Conservation (phyloP, 2,329 filamentous ascomycete genomes). For the Gremmenia infestans region DNA sequence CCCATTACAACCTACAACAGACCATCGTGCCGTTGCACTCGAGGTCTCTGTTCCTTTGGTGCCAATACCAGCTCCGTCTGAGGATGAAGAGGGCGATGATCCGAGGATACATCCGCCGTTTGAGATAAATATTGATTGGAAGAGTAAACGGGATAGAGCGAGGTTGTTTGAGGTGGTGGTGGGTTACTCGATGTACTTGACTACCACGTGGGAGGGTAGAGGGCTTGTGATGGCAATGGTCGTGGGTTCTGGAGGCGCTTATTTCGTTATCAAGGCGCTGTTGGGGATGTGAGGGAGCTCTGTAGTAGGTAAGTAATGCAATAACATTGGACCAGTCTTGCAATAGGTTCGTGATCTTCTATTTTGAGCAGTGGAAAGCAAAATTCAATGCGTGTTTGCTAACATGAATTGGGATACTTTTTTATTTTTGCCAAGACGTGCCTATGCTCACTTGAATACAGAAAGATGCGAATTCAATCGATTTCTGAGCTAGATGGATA, state of each 20-base stretch:
- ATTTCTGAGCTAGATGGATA: too few species aligned
- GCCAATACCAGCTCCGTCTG: slow-evolving; percentile 33
- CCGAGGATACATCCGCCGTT: slow-evolving; percentile 48
- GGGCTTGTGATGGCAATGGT: slow-evolving; percentile 26
- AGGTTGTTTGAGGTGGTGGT: slow-evolving; percentile 54
- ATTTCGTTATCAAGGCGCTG: slow-evolving; percentile 25
- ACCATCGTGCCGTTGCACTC: slow-evolving; percentile 81
- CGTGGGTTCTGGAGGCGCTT: slow-evolving; percentile 26
- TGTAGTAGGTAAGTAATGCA: not conserved
- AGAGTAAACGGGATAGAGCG: slow-evolving; percentile 45
- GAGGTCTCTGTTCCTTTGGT: slow-evolving; percentile 60
- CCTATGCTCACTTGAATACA: too few species aligned
- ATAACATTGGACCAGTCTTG: too few species aligned
- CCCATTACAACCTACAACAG: slow-evolving; percentile 74
- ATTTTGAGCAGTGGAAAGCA: too few species aligned
- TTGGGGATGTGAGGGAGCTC: slow-evolving; percentile 12
- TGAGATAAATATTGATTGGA: slow-evolving; percentile 53
- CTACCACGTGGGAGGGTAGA: slow-evolving; percentile 30
- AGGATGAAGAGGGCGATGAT: slow-evolving; percentile 30
- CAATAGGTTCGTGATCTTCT: too few species aligned
- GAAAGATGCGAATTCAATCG: too few species aligned
- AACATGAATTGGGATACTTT: too few species aligned
- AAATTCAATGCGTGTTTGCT: too few species aligned
- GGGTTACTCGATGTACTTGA: slow-evolving; percentile 46
- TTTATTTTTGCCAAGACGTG: too few species aligned